Evolutionary conservation across 75 land plant species (phyloP).

Genomic region (Chamaecyparis obtusa): DNA sequence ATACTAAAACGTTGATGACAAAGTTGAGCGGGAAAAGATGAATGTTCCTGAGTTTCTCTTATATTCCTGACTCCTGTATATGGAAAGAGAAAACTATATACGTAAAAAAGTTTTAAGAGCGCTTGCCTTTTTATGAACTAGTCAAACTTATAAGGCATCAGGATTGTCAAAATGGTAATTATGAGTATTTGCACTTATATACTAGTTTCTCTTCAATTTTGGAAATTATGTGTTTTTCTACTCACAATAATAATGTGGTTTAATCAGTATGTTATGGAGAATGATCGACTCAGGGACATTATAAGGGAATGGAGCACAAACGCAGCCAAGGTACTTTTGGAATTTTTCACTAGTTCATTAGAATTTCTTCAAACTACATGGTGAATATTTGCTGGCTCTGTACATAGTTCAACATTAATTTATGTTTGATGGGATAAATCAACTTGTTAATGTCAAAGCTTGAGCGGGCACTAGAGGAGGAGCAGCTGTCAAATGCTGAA

Average conservation of each 20-base stretch:
- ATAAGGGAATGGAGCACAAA: slow-evolving; percentile 93
- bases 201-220: neutral
- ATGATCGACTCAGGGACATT: slow-evolving; percentile 87
- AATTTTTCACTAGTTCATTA: neutral
- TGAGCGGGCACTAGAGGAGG: slow-evolving; percentile 84
- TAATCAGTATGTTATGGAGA: slow-evolving; percentile 83
- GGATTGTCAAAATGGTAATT: neutral
- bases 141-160: neutral
- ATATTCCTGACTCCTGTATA: neutral
- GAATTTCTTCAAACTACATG: neutral
- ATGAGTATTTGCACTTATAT: neutral
- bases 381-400: neutral
- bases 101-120: neutral
- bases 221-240: neutral
- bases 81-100: neutral
- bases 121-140: neutral
- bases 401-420: neutral
- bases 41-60: neutral
- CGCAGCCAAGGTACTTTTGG: slow-evolving; percentile 77
- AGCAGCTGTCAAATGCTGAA: slow-evolving; percentile 68
- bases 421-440: neutral
- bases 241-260: neutral
- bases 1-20: neutral
- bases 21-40: neutral
- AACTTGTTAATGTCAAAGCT: slow-evolving; percentile 42